These are phyloP conservation scores for Xylaria scruposa DNA, from an alignment of 495 filamentous ascomycete genomes.

Conservation along the genomic window DNA sequence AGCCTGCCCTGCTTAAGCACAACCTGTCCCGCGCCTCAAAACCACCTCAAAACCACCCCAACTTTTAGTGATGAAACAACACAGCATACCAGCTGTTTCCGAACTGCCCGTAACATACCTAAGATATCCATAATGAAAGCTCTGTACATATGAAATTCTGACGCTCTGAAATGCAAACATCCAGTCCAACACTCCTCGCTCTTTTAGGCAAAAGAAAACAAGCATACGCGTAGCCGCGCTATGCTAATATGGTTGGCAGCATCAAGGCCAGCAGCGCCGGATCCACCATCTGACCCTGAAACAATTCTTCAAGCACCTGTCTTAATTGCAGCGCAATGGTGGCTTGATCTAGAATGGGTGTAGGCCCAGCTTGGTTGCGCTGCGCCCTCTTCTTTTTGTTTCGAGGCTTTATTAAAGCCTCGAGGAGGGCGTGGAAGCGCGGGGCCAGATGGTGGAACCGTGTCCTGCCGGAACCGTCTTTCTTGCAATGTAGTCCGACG, in stretches of 20 bases:
- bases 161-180: constrained; percentile 1
- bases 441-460: no score
- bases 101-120: not conserved
- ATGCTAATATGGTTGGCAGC: not conserved
- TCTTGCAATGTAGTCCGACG: constrained; percentile 43
- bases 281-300: no score
- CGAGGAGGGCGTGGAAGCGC: no score
- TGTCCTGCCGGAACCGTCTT: not conserved
- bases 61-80: not conserved
- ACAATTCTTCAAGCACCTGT: no score
- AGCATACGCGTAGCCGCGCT: not conserved
- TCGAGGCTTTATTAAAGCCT: no score
- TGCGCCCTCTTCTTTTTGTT: no score
- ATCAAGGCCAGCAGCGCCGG: no score
- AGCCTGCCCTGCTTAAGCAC: not conserved
- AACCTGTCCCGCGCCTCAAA: not conserved
- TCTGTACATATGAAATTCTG: not conserved
- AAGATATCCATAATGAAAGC: not conserved
- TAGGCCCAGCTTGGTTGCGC: not conserved
- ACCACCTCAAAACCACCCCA: not conserved
- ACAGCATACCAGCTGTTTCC: constrained; percentile 15
- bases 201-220: not conserved
- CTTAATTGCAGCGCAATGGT: no score
- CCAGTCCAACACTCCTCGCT: not conserved
- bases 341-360: not conserved